Evolutionary conservation across 306 rosid species (phyloP).

Genomic region (Hippophae gyantsensis): DNA sequence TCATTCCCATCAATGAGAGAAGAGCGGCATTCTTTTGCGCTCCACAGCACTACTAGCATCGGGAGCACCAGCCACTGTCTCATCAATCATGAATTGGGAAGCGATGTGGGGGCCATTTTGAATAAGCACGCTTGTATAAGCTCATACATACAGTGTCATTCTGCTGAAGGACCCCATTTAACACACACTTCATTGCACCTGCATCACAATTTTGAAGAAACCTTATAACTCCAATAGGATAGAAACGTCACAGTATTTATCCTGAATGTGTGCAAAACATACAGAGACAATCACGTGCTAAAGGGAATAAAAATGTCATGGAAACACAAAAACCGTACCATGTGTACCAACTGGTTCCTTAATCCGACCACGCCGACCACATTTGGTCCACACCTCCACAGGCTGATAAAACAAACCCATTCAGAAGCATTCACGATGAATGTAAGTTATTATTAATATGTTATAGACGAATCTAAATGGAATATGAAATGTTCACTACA

Average conservation of each 20-base stretch:
- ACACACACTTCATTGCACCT: slow-evolving; percentile 44
- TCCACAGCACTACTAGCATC: slow-evolving; percentile 3
- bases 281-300: no score
- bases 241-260: no score
- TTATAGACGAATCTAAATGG: slow-evolving; percentile 5
- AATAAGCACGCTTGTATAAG: slow-evolving; percentile 78
- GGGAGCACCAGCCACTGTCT: slow-evolving; percentile 14
- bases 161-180: slow-evolving; percentile 77
- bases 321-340: slow-evolving; percentile 39
- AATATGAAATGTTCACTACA: slow-evolving; percentile 1
- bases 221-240: no score
- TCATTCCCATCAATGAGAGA: slow-evolving; percentile 55
- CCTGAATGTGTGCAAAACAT: no score
- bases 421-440: slow-evolving; percentile 7
- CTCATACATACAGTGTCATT: slow-evolving; percentile 78
- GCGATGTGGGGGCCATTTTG: slow-evolving; percentile 61
- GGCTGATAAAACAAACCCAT: slow-evolving; percentile 60
- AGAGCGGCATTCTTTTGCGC: slow-evolving; percentile 26
- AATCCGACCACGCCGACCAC: slow-evolving; percentile 86
- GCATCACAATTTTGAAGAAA: no score
- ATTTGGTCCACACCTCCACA: slow-evolving; percentile 73
- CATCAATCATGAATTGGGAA: slow-evolving; percentile 48
- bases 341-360: slow-evolving; percentile 98
- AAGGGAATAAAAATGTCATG: no score
- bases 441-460: slow-evolving; percentile 1